Conservation (phyloP, 352 stramenopile genomes). For the Phytophthora meadii region DNA sequence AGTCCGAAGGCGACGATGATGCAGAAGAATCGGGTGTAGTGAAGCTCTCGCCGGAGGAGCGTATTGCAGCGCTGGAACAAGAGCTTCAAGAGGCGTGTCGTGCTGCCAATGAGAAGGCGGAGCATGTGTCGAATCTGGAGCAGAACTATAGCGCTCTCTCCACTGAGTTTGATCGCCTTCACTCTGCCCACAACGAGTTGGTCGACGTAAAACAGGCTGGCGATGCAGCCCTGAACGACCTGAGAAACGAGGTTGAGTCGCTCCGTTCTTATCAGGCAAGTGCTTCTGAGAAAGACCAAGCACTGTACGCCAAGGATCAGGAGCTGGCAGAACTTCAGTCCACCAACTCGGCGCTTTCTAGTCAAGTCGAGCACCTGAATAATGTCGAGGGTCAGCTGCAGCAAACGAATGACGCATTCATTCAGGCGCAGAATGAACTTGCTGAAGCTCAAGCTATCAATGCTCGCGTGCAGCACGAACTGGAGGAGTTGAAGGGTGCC, state of each 20-base stretch:
- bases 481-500: conserved; percentile 41
- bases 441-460: conserved; percentile 40
- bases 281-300: conserved; percentile 33
- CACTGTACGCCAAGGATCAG: conserved; percentile 35
- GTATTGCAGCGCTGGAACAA: conserved; percentile 41
- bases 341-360: conserved; percentile 15
- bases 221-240: conserved; percentile 27
- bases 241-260: conserved; percentile 39
- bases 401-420: conserved; percentile 30
- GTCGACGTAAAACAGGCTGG: conserved; percentile 35
- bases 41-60: conserved; percentile 37
- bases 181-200: conserved; percentile 35
- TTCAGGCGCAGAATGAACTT: conserved; percentile 42
- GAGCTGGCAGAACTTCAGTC: conserved; percentile 42
- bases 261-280: conserved; percentile 25
- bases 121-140: conserved; percentile 45
- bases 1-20: conserved; percentile 43
- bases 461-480: conserved; percentile 40
- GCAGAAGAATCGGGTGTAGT: conserved; percentile 31
- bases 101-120: conserved; percentile 37
- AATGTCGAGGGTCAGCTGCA: conserved; percentile 45
- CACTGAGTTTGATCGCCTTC: conserved; percentile 49
- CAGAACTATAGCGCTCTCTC: conserved; percentile 51
- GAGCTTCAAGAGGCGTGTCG: conserved; percentile 50
- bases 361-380: conserved; percentile 42